Evolutionary conservation across 2,329 filamentous ascomycete species (phyloP).

Genomic region (Beauveria pseudobassiana): DNA sequence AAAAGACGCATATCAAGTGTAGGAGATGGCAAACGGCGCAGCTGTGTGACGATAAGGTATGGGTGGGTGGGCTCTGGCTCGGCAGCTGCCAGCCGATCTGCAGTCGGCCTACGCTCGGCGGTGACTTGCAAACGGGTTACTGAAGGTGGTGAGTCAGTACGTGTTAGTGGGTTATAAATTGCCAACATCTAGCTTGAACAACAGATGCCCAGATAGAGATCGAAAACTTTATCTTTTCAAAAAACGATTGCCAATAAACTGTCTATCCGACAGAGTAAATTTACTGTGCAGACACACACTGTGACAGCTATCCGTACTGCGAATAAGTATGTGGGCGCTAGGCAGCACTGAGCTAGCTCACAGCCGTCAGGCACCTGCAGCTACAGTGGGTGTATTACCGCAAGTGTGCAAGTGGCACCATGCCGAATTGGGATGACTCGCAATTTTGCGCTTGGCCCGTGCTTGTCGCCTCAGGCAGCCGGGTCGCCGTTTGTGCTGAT

Average conservation of each 20-base stretch:
- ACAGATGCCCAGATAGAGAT: too few species aligned
- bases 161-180: too few species aligned
- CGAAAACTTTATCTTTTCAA: too few species aligned
- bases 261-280: too few species aligned
- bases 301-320: too few species aligned
- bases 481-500: neutral
- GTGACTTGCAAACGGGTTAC: neutral
- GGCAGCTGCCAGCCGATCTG: neutral
- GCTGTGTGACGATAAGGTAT: neutral
- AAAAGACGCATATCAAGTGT: neutral
- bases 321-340: neutral
- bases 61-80: slow-evolving; percentile 2
- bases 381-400: neutral
- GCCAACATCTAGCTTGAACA: too few species aligned
- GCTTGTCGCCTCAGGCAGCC: slow-evolving; percentile 8
- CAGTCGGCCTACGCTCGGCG: neutral
- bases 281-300: too few species aligned
- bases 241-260: too few species aligned
- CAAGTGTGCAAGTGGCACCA: neutral
- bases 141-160: too few species aligned
- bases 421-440: slow-evolving; percentile 1
- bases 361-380: slow-evolving; percentile 1
- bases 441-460: slow-evolving; percentile 5
- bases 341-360: neutral
- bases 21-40: neutral